Evolutionary conservation across 768 basidiomycete genomes (phyloP).

Genomic region (Amanita exitialis): DNA sequence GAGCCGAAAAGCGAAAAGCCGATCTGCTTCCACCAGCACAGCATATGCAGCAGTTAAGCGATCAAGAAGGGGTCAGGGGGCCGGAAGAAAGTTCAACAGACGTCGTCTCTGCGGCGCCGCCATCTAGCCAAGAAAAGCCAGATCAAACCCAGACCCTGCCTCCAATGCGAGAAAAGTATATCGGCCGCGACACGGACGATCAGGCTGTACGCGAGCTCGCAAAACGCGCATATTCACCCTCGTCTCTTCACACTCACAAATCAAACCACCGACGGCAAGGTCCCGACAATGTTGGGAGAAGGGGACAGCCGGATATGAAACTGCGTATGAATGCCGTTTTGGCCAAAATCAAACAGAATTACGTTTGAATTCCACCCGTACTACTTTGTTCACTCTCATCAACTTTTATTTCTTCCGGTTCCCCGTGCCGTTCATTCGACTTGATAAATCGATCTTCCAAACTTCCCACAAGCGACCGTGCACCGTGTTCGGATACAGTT

Average conservation of each 20-base stretch:
- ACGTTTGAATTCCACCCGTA: conserved; percentile 21
- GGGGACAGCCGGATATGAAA: conserved; percentile 64
- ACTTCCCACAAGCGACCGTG: conserved; percentile 43
- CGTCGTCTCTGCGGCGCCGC: background rate
- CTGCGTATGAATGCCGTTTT: conserved; percentile 80
- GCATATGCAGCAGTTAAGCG: background rate
- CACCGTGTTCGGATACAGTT: conserved; percentile 19
- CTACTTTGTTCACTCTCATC: conserved; percentile 50
- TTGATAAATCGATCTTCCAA: conserved; percentile 59
- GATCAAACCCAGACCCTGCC: conserved; percentile 7
- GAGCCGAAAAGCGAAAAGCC: conserved; percentile 50
- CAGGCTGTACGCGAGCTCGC: conserved; percentile 49
- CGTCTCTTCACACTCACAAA: conserved; percentile 49
- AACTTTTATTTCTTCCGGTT: conserved; percentile 32
- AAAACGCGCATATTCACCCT: conserved; percentile 49
- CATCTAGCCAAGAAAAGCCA: background rate
- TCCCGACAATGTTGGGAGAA: conserved; percentile 20
- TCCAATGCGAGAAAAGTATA: conserved; percentile 10
- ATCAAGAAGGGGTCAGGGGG: background rate
- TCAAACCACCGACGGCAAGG: conserved; percentile 25
- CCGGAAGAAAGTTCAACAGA: background rate
- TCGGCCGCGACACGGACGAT: conserved; percentile 11
- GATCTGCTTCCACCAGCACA: conserved; percentile 13
- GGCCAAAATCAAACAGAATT: conserved; percentile 71
- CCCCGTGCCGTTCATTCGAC: conserved; percentile 23